Evolutionary conservation across 208 protist genomes (phyloP).

Genomic region (Acanthamoeba triangularis): DNA sequence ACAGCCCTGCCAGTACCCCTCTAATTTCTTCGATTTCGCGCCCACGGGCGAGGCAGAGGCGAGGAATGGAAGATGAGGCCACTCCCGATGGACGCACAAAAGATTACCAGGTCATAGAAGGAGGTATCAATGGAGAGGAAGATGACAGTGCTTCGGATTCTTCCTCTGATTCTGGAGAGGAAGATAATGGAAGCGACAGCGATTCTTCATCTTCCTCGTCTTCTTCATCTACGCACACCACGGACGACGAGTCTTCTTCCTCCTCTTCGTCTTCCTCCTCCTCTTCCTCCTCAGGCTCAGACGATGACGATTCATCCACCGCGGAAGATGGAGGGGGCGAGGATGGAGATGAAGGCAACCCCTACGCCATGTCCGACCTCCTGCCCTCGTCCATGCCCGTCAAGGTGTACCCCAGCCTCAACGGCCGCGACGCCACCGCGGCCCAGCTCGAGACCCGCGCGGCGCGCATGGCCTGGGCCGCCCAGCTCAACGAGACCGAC

Average conservation of each 20-base stretch:
- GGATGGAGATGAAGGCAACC: neutral
- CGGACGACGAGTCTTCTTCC: neutral
- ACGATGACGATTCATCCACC: neutral
- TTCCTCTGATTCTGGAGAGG: neutral
- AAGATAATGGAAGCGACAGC: neutral
- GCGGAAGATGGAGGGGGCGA: neutral
- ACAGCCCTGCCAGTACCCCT: neutral
- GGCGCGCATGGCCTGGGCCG: neutral
- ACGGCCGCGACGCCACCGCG: neutral
- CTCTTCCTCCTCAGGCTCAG: neutral
- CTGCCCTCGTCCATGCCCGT: conserved; percentile 11
- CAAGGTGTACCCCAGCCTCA: neutral
- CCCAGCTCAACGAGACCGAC: neutral
- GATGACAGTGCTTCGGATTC: neutral
- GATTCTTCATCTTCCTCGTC: conserved; percentile 6
- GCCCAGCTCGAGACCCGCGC: neutral
- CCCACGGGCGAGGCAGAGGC: neutral
- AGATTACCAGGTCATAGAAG: neutral
- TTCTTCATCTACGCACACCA: neutral
- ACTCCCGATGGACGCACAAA: neutral
- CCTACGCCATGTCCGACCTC: conserved; percentile 54
- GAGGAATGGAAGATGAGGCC: neutral
- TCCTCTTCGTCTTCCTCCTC: neutral
- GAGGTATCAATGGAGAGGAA: neutral
- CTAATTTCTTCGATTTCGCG: neutral